These are phyloP conservation scores for Aspergillus asperescens DNA, from an alignment of 495 filamentous ascomycete genomes.

Conservation along the genomic window DNA sequence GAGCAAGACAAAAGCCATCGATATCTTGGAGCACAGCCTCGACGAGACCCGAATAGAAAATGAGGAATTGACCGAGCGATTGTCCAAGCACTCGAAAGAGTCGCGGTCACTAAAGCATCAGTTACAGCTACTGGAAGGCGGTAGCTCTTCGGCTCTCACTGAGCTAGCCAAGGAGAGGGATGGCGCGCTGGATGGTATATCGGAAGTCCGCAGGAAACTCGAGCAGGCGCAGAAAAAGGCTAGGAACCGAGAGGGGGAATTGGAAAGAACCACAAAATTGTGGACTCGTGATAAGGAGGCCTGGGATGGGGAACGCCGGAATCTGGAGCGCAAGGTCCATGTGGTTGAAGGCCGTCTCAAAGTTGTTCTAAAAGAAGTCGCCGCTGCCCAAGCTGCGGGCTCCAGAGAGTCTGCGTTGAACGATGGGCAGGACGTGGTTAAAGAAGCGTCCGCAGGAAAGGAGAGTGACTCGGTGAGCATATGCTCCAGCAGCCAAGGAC, in stretches of 20 bases:
- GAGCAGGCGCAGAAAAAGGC: slow-evolving; percentile 73
- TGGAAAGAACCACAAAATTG: slow-evolving; percentile 63
- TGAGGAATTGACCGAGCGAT: slow-evolving; percentile 56
- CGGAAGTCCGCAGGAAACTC: slow-evolving; percentile 71
- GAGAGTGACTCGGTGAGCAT: slow-evolving; percentile 72
- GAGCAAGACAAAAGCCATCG: slow-evolving; percentile 76
- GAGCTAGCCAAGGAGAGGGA: slow-evolving; percentile 84
- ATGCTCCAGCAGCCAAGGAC: slow-evolving; percentile 63
- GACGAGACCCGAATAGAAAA: slow-evolving; percentile 67
- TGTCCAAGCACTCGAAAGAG: slow-evolving; percentile 64
- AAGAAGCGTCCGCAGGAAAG: slow-evolving; percentile 37
- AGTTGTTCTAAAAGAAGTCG: slow-evolving; percentile 75
- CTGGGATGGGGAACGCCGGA: slow-evolving; percentile 77
- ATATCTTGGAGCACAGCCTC: slow-evolving; percentile 71
- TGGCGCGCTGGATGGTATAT: slow-evolving; percentile 65
- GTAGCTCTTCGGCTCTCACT: slow-evolving; percentile 74
- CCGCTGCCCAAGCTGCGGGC: slow-evolving; percentile 59
- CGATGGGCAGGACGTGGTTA: slow-evolving; percentile 19
- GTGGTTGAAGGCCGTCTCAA: slow-evolving; percentile 83
- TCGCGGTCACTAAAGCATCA: slow-evolving; percentile 76
- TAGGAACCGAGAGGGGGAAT: slow-evolving; percentile 78
- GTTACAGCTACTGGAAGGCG: slow-evolving; percentile 78
- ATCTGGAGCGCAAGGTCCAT: slow-evolving; percentile 75
- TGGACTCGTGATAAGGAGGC: slow-evolving; percentile 77
- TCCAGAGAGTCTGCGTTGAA: slow-evolving; percentile 23